These are phyloP conservation scores for Xanthoconium purpureum DNA, from an alignment of 768 basidiomycete genomes.

Conservation along the genomic window DNA sequence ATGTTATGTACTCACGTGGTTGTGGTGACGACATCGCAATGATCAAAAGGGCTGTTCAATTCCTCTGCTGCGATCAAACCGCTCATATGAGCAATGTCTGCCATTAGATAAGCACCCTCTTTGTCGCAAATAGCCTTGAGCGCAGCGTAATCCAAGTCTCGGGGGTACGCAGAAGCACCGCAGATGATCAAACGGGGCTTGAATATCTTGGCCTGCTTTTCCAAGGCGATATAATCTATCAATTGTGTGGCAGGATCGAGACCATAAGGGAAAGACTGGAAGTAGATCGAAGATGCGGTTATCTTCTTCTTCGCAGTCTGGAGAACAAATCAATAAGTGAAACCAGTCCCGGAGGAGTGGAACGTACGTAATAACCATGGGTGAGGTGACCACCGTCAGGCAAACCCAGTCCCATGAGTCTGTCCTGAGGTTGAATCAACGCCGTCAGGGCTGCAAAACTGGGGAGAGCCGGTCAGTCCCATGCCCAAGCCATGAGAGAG, in stretches of 20 bases:
- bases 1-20: slow-evolving; percentile 64
- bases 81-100: slow-evolving; percentile 96
- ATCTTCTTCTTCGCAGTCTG: slow-evolving; percentile 99
- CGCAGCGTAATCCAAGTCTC: slow-evolving; percentile 93
- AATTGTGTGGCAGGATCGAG: slow-evolving; percentile 80
- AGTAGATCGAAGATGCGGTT: slow-evolving; percentile 99
- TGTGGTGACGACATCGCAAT: slow-evolving; percentile 97
- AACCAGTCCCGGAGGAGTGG: background rate
- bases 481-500: background rate
- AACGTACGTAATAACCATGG: slow-evolving; percentile 89
- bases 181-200: slow-evolving; percentile 95
- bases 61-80: slow-evolving; percentile 92
- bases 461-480: slow-evolving; percentile 11
- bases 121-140: slow-evolving; percentile 79
- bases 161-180: slow-evolving; percentile 97
- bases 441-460: slow-evolving; percentile 98
- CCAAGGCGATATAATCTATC: slow-evolving; percentile 82
- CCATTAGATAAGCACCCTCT: slow-evolving; percentile 92
- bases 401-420: slow-evolving; percentile 97
- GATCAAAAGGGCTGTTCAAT: slow-evolving; percentile 87
- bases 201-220: slow-evolving; percentile 87
- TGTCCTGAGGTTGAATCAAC: slow-evolving; percentile 93
- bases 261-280: slow-evolving; percentile 95
- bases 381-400: slow-evolving; percentile 97
- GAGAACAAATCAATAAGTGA: background rate